phyloP scores from a whole-genome alignment of 352 stramenopile genomes.

The Elongisporangium anandrum region DNA sequence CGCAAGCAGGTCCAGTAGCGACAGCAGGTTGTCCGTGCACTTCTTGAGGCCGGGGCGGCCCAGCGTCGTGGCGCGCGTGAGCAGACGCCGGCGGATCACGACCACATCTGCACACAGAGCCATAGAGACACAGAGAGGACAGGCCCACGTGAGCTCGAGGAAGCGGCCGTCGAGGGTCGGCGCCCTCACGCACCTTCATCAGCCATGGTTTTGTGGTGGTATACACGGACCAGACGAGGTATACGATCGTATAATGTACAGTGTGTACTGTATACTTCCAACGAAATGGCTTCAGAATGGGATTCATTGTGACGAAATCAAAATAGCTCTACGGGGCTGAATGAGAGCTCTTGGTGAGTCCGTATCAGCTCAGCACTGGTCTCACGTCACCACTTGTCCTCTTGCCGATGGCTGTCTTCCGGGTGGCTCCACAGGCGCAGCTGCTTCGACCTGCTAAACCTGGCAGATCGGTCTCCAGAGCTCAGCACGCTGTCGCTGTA shows the following conservation, averaged over 20 bases:
- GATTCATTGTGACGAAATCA: too few species aligned
- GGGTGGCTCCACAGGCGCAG: too few species aligned
- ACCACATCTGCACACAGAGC: constrained; percentile 29
- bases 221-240: neutral
- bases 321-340: too few species aligned
- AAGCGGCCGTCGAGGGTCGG: neutral
- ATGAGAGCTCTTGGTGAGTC: too few species aligned
- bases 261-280: neutral
- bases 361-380: too few species aligned
- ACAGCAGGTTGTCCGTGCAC: constrained; percentile 66
- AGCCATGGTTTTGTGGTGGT: constrained; percentile 21
- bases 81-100: constrained; percentile 65
- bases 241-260: neutral
- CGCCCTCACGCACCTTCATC: constrained; percentile 41
- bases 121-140: neutral
- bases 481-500: constrained; percentile 11
- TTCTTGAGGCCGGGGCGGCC: constrained; percentile 80
- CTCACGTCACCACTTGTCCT: too few species aligned
- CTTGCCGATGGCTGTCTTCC: too few species aligned
- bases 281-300: too few species aligned
- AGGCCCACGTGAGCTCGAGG: neutral
- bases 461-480: too few species aligned
- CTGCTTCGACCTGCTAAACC: too few species aligned
- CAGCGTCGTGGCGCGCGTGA: constrained; percentile 76
- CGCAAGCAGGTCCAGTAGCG: constrained; percentile 51